Evolutionary conservation across 352 stramenopile genomes (phyloP), one percentile per base, ranked within the genome.

Genomic region (Thalassiosira livingstoniorum): DNA sequence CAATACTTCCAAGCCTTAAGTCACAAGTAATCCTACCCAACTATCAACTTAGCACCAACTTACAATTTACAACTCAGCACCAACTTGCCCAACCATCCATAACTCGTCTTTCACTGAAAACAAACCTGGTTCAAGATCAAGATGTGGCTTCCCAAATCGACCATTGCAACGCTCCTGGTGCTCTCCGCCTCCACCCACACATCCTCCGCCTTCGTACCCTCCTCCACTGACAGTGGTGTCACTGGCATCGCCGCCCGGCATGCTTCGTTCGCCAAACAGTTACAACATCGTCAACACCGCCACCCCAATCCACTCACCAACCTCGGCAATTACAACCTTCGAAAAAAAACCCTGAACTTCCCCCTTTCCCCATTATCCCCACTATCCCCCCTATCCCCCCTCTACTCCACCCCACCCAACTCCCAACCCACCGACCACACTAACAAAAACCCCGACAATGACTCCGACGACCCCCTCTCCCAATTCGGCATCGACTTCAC

Each of bases 401-500:
- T 58, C 47, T 5, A 29, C 5, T 58, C n/a, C 47, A 29, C 47
- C 47, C n/a, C 47, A 4, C 47, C 47, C 47, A 15, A 15, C 47
- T 15, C 39, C 39, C 7, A 47, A 7, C 21, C 21, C 47, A 5
- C 47, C 47, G 27, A 58, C 47, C 47, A n/a, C 47, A n/a, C 5
- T n/a, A 4, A 58, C 5, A 11, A 7, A 47, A 47, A 58, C 21
- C 11, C 5, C 47, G 27, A 10, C 13, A 39, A 35, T 54, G 25
- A 43, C 13, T 32, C 68, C 32, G 73, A 80, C 29, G 73, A 80
- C 45, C 63, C 63, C 0, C 73, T 80, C 54, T 51, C 68, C 43
- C 74, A 80, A 53, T 80, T 80, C 53, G 73, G 73, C 3, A n/a
- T 80, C 5, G 71, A 79, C 32, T 58, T 79, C 29, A 79, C 71